A percentile compares a stretch with the other conserved stretches of the same genome.
Evolutionary conservation across 2,329 filamentous ascomycete species (phyloP).

Genomic region (Zarea fungicola): DNA sequence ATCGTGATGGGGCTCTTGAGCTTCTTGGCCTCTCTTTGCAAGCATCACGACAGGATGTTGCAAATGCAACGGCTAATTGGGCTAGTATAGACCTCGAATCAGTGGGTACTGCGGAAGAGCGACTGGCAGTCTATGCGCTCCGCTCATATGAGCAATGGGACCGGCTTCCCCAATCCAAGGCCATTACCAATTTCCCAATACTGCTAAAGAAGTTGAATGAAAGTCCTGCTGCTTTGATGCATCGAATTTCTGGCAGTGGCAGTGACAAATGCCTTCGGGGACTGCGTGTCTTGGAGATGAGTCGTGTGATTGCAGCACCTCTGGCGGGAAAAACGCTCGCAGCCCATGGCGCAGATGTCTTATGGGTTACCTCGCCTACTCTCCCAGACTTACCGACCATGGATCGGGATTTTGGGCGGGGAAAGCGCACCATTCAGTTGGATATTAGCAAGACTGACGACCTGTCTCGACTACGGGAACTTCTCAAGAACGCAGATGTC

Average conservation of each 20-base stretch:
- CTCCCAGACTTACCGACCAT: constrained; percentile 61
- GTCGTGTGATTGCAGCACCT: constrained; percentile 68
- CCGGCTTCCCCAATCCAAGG: constrained; percentile 37
- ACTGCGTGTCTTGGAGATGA: constrained; percentile 65
- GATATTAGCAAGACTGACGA: constrained; percentile 50
- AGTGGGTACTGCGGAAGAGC: constrained; percentile 30
- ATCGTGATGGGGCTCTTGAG: constrained; percentile 36
- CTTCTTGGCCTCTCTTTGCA: constrained; percentile 34
- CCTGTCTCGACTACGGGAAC: constrained; percentile 45
- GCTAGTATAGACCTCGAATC: constrained; percentile 43
- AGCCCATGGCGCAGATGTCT: constrained; percentile 66
- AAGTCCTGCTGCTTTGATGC: not conserved
- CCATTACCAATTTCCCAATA: constrained; percentile 42
- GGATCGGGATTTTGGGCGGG: constrained; percentile 61
- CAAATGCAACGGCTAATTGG: constrained; percentile 33
- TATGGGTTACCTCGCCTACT: constrained; percentile 61
- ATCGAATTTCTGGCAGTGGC: not conserved
- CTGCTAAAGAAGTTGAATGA: constrained; percentile 29
- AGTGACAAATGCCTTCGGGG: constrained; percentile 41
- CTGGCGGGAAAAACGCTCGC: constrained; percentile 62
- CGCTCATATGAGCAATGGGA: constrained; percentile 49
- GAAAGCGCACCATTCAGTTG: constrained; percentile 59
- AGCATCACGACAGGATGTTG: constrained; percentile 34
- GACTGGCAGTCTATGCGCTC: constrained; percentile 42
- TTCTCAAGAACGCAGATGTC: constrained; percentile 57